phyloP scores from a whole-genome alignment of 495 filamentous ascomycete species.

The Hypoxylon fuscum region DNA sequence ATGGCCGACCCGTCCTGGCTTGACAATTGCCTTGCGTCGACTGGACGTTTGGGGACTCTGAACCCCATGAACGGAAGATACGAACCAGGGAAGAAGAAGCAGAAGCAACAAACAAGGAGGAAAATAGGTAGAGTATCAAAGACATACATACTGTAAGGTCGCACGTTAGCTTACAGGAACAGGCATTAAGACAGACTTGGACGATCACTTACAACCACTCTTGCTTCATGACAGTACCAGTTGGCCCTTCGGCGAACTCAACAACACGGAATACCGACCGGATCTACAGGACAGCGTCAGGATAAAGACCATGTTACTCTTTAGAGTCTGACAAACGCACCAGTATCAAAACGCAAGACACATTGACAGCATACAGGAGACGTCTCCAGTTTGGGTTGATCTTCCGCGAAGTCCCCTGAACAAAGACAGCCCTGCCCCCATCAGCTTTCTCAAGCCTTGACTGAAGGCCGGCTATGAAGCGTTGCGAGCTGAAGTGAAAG shows the following conservation, averaged over 20 bases:
- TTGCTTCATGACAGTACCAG: slow-evolving; percentile 34
- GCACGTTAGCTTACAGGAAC: slow-evolving; percentile 15
- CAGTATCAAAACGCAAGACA: slow-evolving; percentile 43
- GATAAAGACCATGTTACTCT: not conserved
- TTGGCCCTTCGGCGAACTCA: slow-evolving; percentile 45
- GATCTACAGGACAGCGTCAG: slow-evolving; percentile 41
- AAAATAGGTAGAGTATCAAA: slow-evolving; percentile 48
- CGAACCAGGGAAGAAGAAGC: slow-evolving; percentile 52
- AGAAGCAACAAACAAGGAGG: slow-evolving; percentile 43
- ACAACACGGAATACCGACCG: slow-evolving; percentile 51
- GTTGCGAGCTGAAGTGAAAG: slow-evolving; percentile 53
- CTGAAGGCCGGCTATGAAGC: slow-evolving; percentile 44
- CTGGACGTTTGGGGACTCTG: slow-evolving; percentile 42
- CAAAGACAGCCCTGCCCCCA: slow-evolving; percentile 43
- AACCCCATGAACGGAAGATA: slow-evolving; percentile 58
- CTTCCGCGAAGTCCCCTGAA: slow-evolving; percentile 44
- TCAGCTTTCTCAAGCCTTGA: slow-evolving; percentile 41
- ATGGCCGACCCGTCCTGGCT: slow-evolving; percentile 16
- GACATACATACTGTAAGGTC: slow-evolving; percentile 39
- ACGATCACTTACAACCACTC: slow-evolving; percentile 44
- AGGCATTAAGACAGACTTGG: not conserved
- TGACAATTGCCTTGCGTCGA: not conserved
- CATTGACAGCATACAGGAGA: slow-evolving; percentile 44
- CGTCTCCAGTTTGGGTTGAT: slow-evolving; percentile 49
- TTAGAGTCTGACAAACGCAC: slow-evolving; percentile 39